phyloP scores from a whole-genome alignment of 2,329 filamentous ascomycete species.

The Trichoderma sp. region DNA sequence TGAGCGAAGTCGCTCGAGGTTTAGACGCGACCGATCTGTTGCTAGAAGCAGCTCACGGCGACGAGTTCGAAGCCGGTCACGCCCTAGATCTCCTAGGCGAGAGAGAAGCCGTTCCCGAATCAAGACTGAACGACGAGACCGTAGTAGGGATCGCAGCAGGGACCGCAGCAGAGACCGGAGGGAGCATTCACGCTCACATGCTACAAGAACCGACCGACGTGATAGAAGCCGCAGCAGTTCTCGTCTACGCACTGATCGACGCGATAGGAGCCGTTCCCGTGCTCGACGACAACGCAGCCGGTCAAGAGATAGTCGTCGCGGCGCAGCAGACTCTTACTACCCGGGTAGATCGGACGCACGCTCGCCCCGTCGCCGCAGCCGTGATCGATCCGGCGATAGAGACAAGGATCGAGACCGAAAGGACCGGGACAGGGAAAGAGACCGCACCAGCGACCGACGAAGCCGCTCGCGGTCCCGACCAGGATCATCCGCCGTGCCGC shows the following conservation, averaged over 20 bases:
- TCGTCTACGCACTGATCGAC: slow-evolving; percentile 33
- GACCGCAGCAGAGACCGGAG: slow-evolving; percentile 19
- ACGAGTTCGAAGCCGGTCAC: slow-evolving; percentile 39
- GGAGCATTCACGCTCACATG: slow-evolving; percentile 29
- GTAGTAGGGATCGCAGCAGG: slow-evolving; percentile 28
- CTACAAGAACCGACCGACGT: slow-evolving; percentile 26
- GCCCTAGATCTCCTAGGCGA: slow-evolving; percentile 33
- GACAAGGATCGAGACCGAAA: slow-evolving; percentile 29
- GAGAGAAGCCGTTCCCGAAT: slow-evolving; percentile 39
- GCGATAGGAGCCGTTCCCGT: slow-evolving; percentile 28
- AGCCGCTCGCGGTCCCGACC: slow-evolving; percentile 46
- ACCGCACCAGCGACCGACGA: slow-evolving; percentile 35
- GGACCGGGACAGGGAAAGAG: slow-evolving; percentile 25
- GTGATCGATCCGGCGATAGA: slow-evolving; percentile 28
- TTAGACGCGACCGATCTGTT: slow-evolving; percentile 33
- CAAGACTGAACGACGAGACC: slow-evolving; percentile 33
- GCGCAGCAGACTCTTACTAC: slow-evolving; percentile 25
- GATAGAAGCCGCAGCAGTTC: slow-evolving; percentile 35
- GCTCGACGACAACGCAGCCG: slow-evolving; percentile 23
- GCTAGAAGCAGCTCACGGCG: slow-evolving; percentile 38
- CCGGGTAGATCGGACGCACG: slow-evolving; percentile 22
- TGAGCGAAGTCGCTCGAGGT: slow-evolving; percentile 36
- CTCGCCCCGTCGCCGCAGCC: slow-evolving; percentile 29
- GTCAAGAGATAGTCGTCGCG: slow-evolving; percentile 26
- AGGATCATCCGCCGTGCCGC: slow-evolving; percentile 35